Evolutionary conservation across 768 basidiomycete species (phyloP), one percentile per base, ranked within the genome.

Genomic region (Trametes cinnabarina): DNA sequence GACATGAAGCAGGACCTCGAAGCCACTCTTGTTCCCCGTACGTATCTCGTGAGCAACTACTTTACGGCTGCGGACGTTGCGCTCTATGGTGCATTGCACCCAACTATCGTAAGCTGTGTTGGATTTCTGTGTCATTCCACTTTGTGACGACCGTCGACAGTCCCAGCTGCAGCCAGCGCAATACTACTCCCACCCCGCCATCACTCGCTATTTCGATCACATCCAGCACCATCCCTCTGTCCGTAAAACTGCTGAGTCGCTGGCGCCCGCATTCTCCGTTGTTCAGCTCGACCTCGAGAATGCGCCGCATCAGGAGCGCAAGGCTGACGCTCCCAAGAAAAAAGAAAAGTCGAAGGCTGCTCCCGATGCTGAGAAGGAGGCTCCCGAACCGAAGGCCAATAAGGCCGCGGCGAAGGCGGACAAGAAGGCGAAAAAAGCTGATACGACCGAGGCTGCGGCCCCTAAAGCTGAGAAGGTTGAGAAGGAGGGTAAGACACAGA

Each of bases 151-250:
- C 20, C 32, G 3, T 10, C 17, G 58, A 32, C 70, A 96, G 88
- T 83, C 88, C 9, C 83, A 86, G 67, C 76, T 89, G 17, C 81
- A 84, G 65, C 78, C 89, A 4, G 63, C 79, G n/a, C 83, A 90
- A 68, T 88, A 91, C 76, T 87, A 91, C 69, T 74, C 86, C 17
- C 82, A 85, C 53, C 94, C 96, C 5, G 81, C 91, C 20, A 71
- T 98, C 37, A 90, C 90, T 40, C 90, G 97, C 43, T 98, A 96
- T 79, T 96, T 98, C 69, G 90, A 95, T 73, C 93, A 98, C 73
- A 82, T 99, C 57, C 96, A 98, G 75, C 80, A 83, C 44, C 78
- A 77, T 20, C 77, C 86, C 6, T 71, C 80, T 15, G 84, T 97
- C 39, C 79, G 83, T 23, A 75, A 77, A 43, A 80, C 83, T 3